Percentiles rank a stretch among this genome's conserved stretches.
phyloP scores from a whole-genome alignment of 108 stramenopile species.

The Schizochytrium sp. region DNA sequence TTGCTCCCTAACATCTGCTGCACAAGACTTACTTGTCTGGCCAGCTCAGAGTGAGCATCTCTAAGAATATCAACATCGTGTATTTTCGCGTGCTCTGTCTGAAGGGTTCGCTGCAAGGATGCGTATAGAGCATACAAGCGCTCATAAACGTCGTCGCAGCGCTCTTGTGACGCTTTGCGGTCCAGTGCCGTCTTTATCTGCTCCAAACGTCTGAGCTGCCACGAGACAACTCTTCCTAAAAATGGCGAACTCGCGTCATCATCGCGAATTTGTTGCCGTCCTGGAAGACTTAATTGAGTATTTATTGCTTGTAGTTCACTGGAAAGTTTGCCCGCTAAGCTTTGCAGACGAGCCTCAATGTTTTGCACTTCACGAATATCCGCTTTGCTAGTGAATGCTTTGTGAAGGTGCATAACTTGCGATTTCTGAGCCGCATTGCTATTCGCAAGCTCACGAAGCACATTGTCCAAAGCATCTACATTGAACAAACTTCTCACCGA shows the following conservation, averaged over 20 bases:
- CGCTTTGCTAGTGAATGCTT: not conserved
- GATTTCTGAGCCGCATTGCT: not conserved
- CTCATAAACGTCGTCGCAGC: constrained; percentile 11
- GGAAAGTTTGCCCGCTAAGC: not conserved
- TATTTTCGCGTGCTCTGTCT: constrained; percentile 9
- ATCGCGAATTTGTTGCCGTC: not conserved
- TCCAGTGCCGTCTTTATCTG: not conserved
- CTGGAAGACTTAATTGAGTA: not conserved
- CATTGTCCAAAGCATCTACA: not conserved
- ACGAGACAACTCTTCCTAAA: not conserved
- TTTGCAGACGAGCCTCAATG: not conserved
- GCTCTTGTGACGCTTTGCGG: constrained; percentile 1
- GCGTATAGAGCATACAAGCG: not conserved
- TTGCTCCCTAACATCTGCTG: not conserved
- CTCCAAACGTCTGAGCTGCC: not conserved
- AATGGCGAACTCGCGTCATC: not conserved
- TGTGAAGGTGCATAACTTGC: not conserved
- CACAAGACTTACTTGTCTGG: not conserved
- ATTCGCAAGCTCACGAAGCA: not conserved
- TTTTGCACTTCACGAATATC: not conserved
- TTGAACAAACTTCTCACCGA: not conserved
- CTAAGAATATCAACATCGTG: not conserved
- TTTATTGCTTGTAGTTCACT: not conserved
- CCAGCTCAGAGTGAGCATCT: not conserved
- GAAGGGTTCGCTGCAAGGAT: not conserved